Percentiles rank a stretch among this genome's conserved stretches.
These are phyloP conservation scores for Gynandropsis gynandra DNA, from an alignment of 345 rosid species.

Conservation along the genomic window DNA sequence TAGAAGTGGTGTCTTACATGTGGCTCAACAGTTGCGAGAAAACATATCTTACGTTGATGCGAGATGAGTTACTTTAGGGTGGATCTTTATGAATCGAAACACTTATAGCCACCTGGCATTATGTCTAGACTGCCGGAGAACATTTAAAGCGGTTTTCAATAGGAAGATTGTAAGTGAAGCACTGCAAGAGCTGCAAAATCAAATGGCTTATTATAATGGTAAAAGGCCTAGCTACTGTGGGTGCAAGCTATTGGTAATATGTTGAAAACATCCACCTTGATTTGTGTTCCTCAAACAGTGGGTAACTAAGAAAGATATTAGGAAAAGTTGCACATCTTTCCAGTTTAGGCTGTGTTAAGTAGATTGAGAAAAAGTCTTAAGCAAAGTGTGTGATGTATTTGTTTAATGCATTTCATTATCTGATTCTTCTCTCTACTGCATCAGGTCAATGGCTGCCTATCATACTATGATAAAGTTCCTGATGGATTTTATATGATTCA, in stretches of 20 bases:
- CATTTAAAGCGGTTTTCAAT: background rate
- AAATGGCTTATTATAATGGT: slow-evolving; percentile 4
- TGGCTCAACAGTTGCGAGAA: no score
- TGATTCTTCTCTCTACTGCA: slow-evolving; percentile 26
- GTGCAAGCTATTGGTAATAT: background rate
- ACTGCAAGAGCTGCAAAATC: slow-evolving; percentile 12
- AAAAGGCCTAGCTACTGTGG: background rate
- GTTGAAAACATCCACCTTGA: slow-evolving; percentile 5
- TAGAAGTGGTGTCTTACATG: no score
- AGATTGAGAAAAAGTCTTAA: background rate
- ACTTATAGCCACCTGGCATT: slow-evolving; percentile 4
- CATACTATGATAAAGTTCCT: slow-evolving; percentile 86
- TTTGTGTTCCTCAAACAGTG: slow-evolving; percentile 3
- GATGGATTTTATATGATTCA: slow-evolving; percentile 88
- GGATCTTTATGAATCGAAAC: slow-evolving; percentile 1
- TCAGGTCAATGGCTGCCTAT: slow-evolving; percentile 95
- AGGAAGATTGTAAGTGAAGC: slow-evolving; percentile 9
- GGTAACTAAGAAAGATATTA: background rate
- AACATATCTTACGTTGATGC: slow-evolving; percentile 1
- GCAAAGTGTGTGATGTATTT: slow-evolving; percentile 3
- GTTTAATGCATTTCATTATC: slow-evolving; percentile 8
- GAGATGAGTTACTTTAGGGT: slow-evolving; percentile 2
- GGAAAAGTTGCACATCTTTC: no score
- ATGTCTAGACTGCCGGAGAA: background rate
- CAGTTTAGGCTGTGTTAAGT: slow-evolving; percentile 3